Percentiles rank a stretch among this genome's conserved stretches.
Conservation (phyloP, 2,329 filamentous ascomycete genomes). For the Trichoderma gracile region DNA sequence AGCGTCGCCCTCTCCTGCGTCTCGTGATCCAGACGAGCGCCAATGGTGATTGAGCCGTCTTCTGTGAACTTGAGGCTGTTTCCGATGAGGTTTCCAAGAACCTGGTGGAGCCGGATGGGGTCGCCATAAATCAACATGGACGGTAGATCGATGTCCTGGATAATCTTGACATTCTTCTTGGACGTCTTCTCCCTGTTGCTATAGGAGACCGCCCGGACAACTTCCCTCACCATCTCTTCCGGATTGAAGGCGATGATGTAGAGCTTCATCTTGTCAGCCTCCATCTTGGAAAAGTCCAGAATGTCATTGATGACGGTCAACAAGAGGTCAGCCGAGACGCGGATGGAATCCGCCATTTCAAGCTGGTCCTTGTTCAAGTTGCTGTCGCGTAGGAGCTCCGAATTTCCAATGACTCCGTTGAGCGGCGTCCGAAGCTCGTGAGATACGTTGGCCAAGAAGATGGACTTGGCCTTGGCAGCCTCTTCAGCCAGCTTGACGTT, state of each 20-base stretch:
- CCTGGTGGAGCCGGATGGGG: constrained; percentile 66
- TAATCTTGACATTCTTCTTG: constrained; percentile 62
- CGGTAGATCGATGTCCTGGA: constrained; percentile 71
- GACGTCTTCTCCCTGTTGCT: constrained; percentile 65
- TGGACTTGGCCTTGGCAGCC: constrained; percentile 78
- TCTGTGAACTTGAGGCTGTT: constrained; percentile 96
- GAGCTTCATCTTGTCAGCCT: constrained; percentile 82
- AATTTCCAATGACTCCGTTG: constrained; percentile 87
- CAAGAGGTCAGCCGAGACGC: constrained; percentile 80
- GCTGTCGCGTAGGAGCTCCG: constrained; percentile 78
- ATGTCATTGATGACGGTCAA: constrained; percentile 96
- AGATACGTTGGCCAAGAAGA: constrained; percentile 78
- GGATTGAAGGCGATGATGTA: constrained; percentile 70
- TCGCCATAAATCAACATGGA: constrained; percentile 72
- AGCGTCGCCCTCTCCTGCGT: constrained; percentile 69
- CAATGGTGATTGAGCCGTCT: constrained; percentile 80
- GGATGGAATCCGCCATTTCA: constrained; percentile 85
- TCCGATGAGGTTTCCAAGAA: constrained; percentile 79
- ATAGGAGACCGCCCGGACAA: constrained; percentile 65
- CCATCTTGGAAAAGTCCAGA: constrained; percentile 91
- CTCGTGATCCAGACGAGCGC: constrained; percentile 71
- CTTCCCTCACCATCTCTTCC: constrained; percentile 66
- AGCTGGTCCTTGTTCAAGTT: constrained; percentile 72
- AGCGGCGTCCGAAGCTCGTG: constrained; percentile 81
- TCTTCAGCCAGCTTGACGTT: constrained; percentile 83